Evolutionary conservation across 495 filamentous ascomycete genomes (phyloP).

Genomic region (Penicillium dipodomyicola): DNA sequence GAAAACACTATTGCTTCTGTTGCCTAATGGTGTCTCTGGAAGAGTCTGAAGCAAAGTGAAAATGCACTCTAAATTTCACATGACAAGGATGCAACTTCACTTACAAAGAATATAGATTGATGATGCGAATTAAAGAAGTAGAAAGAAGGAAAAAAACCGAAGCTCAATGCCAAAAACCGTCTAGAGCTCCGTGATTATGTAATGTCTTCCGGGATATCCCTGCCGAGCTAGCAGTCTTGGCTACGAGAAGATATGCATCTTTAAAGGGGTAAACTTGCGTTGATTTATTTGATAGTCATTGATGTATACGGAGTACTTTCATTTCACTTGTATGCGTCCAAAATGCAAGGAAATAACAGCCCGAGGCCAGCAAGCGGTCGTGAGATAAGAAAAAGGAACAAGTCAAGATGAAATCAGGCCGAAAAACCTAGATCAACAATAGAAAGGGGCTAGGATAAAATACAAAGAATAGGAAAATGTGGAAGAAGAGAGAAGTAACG

Average conservation of each 20-base stretch:
- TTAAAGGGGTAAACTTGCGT: background rate
- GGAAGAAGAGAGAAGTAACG: background rate
- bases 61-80: background rate
- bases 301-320: background rate
- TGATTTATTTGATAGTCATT: background rate
- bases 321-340: background rate
- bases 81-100: slow-evolving; percentile 5
- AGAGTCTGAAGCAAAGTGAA: background rate
- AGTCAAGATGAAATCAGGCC: slow-evolving; percentile 2
- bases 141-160: slow-evolving; percentile 27
- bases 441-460: slow-evolving; percentile 2
- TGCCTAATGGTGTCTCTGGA: background rate
- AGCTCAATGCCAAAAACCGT: slow-evolving; percentile 28
- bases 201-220: slow-evolving; percentile 12
- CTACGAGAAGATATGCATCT: background rate
- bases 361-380: background rate
- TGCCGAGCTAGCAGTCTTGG: slow-evolving; percentile 5
- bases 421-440: slow-evolving; percentile 5
- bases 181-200: slow-evolving; percentile 22
- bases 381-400: background rate
- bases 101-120: slow-evolving; percentile 24
- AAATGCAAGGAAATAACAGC: slow-evolving; percentile 1
- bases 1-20: background rate
- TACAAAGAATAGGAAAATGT: slow-evolving; percentile 14
- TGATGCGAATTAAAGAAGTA: slow-evolving; percentile 14